Base-by-base conservation (phyloP, 2,329 filamentous ascomycete genomes). In the Purpureocillium lavendulum region DNA sequence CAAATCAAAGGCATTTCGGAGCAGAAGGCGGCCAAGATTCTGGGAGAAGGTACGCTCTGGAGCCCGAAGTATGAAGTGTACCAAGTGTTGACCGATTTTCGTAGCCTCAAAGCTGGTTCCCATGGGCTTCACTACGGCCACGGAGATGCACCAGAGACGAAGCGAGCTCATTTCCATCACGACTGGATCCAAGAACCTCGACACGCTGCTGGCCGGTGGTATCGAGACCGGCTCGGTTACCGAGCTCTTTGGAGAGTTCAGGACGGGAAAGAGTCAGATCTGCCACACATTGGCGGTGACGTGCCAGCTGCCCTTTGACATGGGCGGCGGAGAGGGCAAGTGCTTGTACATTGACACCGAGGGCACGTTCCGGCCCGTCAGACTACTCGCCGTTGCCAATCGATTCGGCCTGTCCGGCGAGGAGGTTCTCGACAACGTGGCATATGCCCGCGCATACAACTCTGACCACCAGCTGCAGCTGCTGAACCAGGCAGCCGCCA, bases 261-360 rank as follows among this genome's bases (percentile, higher is more conserved):
- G 92, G 53, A 98, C 92, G 0, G 94, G 92, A 61, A 98, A 98
- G 67, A 95, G 88, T 69, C 92, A 98, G 63, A 90, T 98, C 42
- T 98, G 92, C 54, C 94, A 98, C 60, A 98, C 92, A 0, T 73
- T 98, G n/a, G 92, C 94, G 1, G 92, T 98, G 24, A 98, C 92
- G 35, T 98, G 94, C 58, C 92, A 98, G 62, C 64, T 98, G 33
- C 92, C 92, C 1, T 97, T 98, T 58, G 92, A 98, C 57, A 97
- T 97, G 90, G 94, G 92, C 39, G 92, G 92, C 40, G 92, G 94
- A 24, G 92, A 98, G 65, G 92, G 92, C 35, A 98, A 98, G 60
- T 98, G 94, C 56, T 73, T 98, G 36, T 98, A 98, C 56, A 98
- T 98, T 49, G 92, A 98, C 54, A 98, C 92, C 0, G 92, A 98